Evolutionary conservation across 306 rosid genomes (phyloP), one percentile per base, ranked within the genome.

Genomic region (Purshia tridentata): DNA sequence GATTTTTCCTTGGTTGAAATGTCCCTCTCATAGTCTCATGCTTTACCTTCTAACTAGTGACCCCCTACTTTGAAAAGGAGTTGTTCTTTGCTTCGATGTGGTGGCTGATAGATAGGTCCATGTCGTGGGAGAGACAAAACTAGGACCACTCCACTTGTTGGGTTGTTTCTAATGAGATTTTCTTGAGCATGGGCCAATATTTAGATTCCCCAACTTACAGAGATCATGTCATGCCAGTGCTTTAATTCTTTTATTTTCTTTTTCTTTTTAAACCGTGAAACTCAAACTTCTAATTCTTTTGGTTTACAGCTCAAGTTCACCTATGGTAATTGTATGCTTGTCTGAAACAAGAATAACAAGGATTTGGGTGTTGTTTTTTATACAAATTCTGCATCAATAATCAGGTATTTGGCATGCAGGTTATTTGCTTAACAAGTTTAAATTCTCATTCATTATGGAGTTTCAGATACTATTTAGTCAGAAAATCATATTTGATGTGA

Each of bases 61-160:
- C 46, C 61, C 69, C 37, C 57, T 39, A 5, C 61, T 35, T 49
- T 20, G 48, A 69, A 41, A 69, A 54, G 44, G 58, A 2, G 20
- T 50, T 50, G 42, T 41, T 49, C 54, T 23, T 59, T 50, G 35
- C 39, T 39, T 41, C 23, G 29, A 60, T 59, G 58, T 8, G n/a
- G n/a, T n/a, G 62, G 52, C 59, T 67, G 70, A 63, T 76, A 40
- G 61, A 53, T 1, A 40, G 53, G 62, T n/a, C 55, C 74, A 45
- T 16, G 23, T 40, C 20, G 18, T 53, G n/a, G 9, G 20, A 23
- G n/a, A 37, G 44, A 14, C 68, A 59, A 48, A 59, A 6, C 8
- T 4, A 40, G 65, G 80, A 69, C 75, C 80, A 69, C 70, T 9
- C 59, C 3, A 37, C 52, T 60, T 50, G 61, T n/a, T n/a, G n/a